Evolutionary conservation across 2,329 filamentous ascomycete genomes (phyloP), one percentile per base, ranked within the genome.

Genomic region (Tolypocladium ophioglossoides): DNA sequence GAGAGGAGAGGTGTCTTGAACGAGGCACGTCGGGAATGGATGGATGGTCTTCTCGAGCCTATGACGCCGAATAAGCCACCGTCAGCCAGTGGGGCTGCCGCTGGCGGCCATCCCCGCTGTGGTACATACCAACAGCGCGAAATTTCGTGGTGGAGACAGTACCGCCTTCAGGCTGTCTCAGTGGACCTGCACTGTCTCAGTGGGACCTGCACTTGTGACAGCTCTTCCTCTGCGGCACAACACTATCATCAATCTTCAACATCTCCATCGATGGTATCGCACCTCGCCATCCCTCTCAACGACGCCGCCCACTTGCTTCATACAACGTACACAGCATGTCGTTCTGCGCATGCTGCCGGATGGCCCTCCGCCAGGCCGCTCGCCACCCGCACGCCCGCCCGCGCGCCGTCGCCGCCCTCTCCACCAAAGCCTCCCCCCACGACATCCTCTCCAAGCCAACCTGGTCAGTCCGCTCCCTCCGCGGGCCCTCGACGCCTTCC

Each of bases 381-480:
- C 51, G 56, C 46, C 51, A 51, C 44, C 35, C 49, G 51, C 41
- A 32, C 52, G 22, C 55, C 47, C 18, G 40, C 53, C 38, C 44
- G 40, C 37, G 55, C 52, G 51, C 59, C 48, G 39, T 41, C 47
- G 41, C 54, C 20, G 49, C 52, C 27, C 54, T 58, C 39, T 50
- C 41, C 54, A 59, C 37, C 49, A 37, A 52, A 7, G 52, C 49
- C 53, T 63, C 54, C 46, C 62, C 59, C 52, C 63, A 71, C 50
- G 66, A 70, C n/a, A 74, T 87, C 53, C 82, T 92, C 53, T 78
- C 82, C 18, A 78, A 79, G 56, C 90, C 91, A 24, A 86, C 81
- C 50, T 96, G 91, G 91, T 96, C 91, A 48, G 85, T 95, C 60
- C 76, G 82, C 37, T 85, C 87, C 10, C 82, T 96, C 6, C 76